Evolutionary conservation across 805 yeast species (phyloP), one percentile per base, ranked within the genome.

Genomic region (Zygosaccharomyces gambellarensis): DNA sequence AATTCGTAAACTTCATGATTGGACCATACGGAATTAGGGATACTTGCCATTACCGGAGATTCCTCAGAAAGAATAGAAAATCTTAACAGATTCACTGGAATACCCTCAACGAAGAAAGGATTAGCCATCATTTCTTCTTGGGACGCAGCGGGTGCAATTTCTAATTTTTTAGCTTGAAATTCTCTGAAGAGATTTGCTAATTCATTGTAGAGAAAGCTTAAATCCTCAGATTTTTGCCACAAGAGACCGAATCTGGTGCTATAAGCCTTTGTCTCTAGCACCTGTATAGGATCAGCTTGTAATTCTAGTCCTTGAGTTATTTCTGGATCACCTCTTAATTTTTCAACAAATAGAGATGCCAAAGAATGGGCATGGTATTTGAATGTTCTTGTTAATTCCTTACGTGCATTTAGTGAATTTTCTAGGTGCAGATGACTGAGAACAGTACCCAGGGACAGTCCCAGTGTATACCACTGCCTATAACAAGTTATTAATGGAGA

Each of bases 31-130:
- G 66, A 57, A 23, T 73, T 59, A 0, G 95, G 95, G 22, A 85
- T 72, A 55, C 79, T 77, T 1, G 87, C 87, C 85, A 86, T 81
- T 1, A 83, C 75, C 38, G 80, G 76, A 22, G 80, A 80, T 63
- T 85, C 94, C 14, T 85, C 87, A 0, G 90, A 82, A 38, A 86
- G 65, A 29, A 86, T 74, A 2, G 82, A 83, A 65, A 85, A 84
- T 49, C 95, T 73, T 10, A 85, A 57, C 50, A 87, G 70, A 58
- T 84, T 85, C 4, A 68, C 60, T 1, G 92, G 90, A 0, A 84
- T 71, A 3, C 51, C 56, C 1, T 61, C 59, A 32, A 57, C 48
- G 38, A 61, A 60, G 39, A 63, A 62, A 3, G 59, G 62, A 45
- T 56, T 49, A 2, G 47, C 48, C 1, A 42, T 14, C 3, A 45